Base-by-base conservation (phyloP, 2,329 filamentous ascomycete genomes). In the Bipolaris sorokiniana region DNA sequence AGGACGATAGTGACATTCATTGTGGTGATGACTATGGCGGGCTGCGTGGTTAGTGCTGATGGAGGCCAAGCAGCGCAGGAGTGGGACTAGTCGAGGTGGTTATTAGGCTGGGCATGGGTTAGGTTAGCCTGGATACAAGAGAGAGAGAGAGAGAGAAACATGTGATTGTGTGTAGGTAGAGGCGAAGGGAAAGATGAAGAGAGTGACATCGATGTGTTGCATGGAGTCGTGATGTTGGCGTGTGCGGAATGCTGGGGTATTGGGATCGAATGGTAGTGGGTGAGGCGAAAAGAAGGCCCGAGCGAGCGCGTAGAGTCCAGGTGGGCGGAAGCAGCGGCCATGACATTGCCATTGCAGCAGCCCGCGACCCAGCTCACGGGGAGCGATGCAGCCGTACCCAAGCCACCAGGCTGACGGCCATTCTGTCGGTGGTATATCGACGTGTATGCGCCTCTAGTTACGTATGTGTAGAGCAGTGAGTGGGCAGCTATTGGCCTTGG, bases 251-350 rank as follows among this genome's bases (percentile, higher is more conserved):
- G 33, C 48, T 52, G 56, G 54, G 52, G 59, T 54, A 54, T 45
- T 44, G 41, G 51, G 53, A 56, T 56, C 34, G 53, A 52, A 47
- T 42, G 48, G 53, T 46, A 36, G 53, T 38, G 26, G 45, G 44
- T 28, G 58, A 58, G 61, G 56, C 26, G 26, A 28, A 28, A 28
- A 28, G 26, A 28, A 28, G 64, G 62, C 56, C 49, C 44, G 38
- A 58, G 59, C 44, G 38, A 58, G 59, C 50, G 55, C 56, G 59
- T 63, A 55, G 42, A 42, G 52, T 51, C 66, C 67, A 67, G 61
- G 63, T 66, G 44, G 50, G 15, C 37, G 16, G 36, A 48, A 54
- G 46, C 47, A 54, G 38, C 34, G 45, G 50, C 55, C 51, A 56
- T 58, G 28, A 10, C 33, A 26, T 31, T 42, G 42, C 28, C 36